Percentiles rank a stretch among this genome's conserved stretches.
Conservation (phyloP, 2,329 filamentous ascomycete species). For the Ophiostoma australiae region DNA sequence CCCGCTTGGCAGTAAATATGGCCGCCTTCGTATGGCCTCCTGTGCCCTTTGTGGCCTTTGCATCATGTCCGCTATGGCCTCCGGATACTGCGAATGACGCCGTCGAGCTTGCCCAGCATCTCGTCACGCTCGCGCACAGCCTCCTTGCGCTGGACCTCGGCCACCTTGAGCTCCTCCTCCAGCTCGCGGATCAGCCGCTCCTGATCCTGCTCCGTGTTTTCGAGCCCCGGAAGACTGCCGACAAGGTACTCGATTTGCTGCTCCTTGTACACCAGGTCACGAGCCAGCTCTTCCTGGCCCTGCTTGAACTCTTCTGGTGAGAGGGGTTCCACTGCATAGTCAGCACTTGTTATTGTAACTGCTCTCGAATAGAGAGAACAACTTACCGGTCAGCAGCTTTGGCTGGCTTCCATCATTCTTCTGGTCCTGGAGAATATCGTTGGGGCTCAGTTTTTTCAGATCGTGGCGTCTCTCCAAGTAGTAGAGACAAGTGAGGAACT, state of each 20-base stretch:
- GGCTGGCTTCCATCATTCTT: slow-evolving; percentile 36
- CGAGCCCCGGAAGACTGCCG: slow-evolving; percentile 67
- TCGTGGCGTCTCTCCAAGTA: slow-evolving; percentile 66
- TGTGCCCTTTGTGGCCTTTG: background rate
- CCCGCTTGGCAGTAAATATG: background rate
- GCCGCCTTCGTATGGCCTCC: background rate
- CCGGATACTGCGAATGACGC: slow-evolving; percentile 55
- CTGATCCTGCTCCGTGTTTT: slow-evolving; percentile 74
- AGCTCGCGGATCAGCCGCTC: slow-evolving; percentile 60
- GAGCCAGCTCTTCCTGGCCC: slow-evolving; percentile 66
- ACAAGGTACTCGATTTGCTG: slow-evolving; percentile 79
- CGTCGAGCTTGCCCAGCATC: slow-evolving; percentile 55
- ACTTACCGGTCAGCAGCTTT: slow-evolving; percentile 24
- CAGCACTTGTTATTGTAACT: background rate
- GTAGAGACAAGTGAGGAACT: slow-evolving; percentile 63
- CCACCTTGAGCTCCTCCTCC: slow-evolving; percentile 59
- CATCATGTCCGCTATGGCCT: slow-evolving; percentile 36
- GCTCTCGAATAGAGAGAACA: background rate
- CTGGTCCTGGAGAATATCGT: slow-evolving; percentile 55
- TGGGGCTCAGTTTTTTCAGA: slow-evolving; percentile 53
- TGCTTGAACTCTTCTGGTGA: slow-evolving; percentile 60
- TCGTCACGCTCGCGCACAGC: slow-evolving; percentile 60
- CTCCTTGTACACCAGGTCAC: slow-evolving; percentile 72
- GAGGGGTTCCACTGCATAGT: slow-evolving; percentile 52
- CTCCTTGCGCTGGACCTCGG: slow-evolving; percentile 58